Base-by-base conservation (phyloP, 768 basidiomycete species). In the Pulveroboletus ravenelii region DNA sequence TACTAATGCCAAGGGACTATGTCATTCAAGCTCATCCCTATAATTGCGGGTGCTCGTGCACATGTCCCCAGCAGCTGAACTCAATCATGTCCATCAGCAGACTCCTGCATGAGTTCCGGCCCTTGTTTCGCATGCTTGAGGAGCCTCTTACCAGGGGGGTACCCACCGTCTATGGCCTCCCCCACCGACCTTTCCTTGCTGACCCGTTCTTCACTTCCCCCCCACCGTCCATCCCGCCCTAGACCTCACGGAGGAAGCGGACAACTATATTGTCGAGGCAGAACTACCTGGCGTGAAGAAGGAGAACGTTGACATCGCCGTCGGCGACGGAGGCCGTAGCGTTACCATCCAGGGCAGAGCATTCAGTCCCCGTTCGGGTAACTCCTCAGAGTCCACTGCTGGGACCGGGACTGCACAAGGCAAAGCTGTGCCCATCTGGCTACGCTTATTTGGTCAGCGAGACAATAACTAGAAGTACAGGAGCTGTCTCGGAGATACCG, bases 221-320 rank as follows among this genome's bases (percentile, higher is more conserved):
- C 41, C 55, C 18, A 53, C 61, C 9, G 27, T 72, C 37, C 72
- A 77, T 27, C 85, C 87, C 14, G 78, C 82, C 0, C 72, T 90
- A 6, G 87, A 91, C 55, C 65, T 90, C 8, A 72, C 75, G 3
- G 88, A 91, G 56, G 77, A 82, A 51, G 80, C 76, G 1, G 74
- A 81, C 63, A 71, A 74, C 36, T 89, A 85, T 56, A 54, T 87
- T 45, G 70, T 91, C 37, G 84, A 89, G 59, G 86, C 87, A 2
- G 89, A 91, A 60, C 60, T 91, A 25, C 89, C 88, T 18, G 87
- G 88, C 1, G 80, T 90, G 25, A 82, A 80, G 64, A 88, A 84
- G 71, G 87, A 89, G 57, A 81, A 89, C 59, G 62, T 89, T 9
- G 78, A 87, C 48, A 76, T 90, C 45, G 76, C 80, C 8, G 72